These are phyloP conservation scores for Apostasia shenzhenica DNA, from an alignment of 106 monocot genomes.

Conservation along the genomic window DNA sequence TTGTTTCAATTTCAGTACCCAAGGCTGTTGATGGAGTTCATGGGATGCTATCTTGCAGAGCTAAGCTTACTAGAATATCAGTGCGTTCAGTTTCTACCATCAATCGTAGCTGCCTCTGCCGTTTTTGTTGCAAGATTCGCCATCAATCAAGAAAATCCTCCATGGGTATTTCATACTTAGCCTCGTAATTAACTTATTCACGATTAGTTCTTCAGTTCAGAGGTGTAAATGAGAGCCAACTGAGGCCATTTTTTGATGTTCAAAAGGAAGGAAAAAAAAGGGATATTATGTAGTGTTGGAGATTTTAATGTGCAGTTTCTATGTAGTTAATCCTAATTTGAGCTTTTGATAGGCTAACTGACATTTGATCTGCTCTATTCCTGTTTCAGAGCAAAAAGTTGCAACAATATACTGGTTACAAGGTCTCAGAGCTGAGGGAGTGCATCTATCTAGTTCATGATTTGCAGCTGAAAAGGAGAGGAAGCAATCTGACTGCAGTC, in stretches of 20 bases:
- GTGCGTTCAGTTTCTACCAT: slow-evolving; percentile 49
- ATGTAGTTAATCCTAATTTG: too few species aligned
- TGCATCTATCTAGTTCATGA: slow-evolving; percentile 47
- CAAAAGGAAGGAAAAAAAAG: too few species aligned
- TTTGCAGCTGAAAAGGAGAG: slow-evolving; percentile 36
- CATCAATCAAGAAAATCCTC: slow-evolving; percentile 31
- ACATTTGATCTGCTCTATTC: too few species aligned
- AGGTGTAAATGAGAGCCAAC: too few species aligned
- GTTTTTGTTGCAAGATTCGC: slow-evolving; percentile 63
- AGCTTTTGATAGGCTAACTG: too few species aligned
- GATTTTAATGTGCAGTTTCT: too few species aligned
- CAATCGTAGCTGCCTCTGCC: slow-evolving; percentile 51
- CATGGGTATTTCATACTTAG: slow-evolving; percentile 34
- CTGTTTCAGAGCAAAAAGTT: slow-evolving; percentile 24
- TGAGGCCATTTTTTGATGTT: too few species aligned
- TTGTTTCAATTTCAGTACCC: slow-evolving; percentile 17
- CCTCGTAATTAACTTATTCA: too few species aligned
- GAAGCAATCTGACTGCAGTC: slow-evolving; percentile 19
- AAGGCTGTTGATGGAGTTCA: slow-evolving; percentile 36
- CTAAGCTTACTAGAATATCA: slow-evolving; percentile 53
- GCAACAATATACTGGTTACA: slow-evolving; percentile 31
- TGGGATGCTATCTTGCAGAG: slow-evolving; percentile 60
- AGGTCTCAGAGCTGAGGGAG: slow-evolving; percentile 38
- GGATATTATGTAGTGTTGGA: too few species aligned
- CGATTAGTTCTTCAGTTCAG: too few species aligned